Conservation (phyloP, 2,329 filamentous ascomycete genomes). For the Catunica adiposa region DNA sequence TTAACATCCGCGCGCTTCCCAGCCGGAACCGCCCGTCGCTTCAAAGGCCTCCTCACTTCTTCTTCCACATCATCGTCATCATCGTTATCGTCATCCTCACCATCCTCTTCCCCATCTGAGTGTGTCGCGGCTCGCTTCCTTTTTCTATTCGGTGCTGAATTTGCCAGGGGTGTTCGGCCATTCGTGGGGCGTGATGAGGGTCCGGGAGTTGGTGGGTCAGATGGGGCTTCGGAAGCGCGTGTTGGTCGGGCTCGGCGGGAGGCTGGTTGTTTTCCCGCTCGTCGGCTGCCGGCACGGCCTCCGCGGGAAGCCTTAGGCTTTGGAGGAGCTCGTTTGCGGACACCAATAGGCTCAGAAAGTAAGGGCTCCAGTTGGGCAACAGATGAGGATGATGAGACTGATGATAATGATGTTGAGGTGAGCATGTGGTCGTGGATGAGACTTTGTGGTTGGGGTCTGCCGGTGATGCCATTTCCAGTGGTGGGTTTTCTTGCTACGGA, state of each 20-base stretch:
- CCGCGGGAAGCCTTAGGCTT: too few species aligned
- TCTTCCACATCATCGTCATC: constrained; percentile 8
- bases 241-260: not conserved
- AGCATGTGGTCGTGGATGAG: too few species aligned
- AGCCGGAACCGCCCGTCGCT: not conserved
- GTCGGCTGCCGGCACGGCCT: not conserved
- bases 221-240: not conserved
- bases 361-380: too few species aligned
- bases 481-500: not conserved
- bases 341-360: too few species aligned
- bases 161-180: not conserved
- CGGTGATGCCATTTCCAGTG: too few species aligned
- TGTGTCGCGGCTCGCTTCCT: not conserved
- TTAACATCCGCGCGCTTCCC: not conserved
- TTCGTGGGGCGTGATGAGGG: not conserved
- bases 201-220: not conserved
- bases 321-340: too few species aligned
- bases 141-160: not conserved
- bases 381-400: too few species aligned
- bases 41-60: not conserved
- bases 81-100: not conserved
- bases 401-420: too few species aligned
- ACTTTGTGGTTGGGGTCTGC: too few species aligned
- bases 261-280: too few species aligned
- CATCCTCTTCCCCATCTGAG: not conserved